Evolutionary conservation across 208 protist genomes (phyloP).

Genomic region (Acanthamoeba healyi): DNA sequence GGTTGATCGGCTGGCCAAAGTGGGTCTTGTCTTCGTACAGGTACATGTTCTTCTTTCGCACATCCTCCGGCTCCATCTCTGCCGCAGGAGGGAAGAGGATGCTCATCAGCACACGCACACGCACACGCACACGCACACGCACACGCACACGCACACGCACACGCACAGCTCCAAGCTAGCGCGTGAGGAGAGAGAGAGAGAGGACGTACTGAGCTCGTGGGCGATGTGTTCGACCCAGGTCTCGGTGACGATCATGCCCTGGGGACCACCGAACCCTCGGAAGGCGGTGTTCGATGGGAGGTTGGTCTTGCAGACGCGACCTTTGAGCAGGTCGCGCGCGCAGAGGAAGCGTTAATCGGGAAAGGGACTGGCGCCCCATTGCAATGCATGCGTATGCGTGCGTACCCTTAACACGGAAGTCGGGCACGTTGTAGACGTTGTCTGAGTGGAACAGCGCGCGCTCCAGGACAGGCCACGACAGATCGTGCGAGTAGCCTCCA

Average conservation of each 20-base stretch:
- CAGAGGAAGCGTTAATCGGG: background rate
- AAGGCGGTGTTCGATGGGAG: conserved; percentile 93
- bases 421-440: conserved; percentile 91
- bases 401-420: conserved; percentile 80
- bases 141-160: background rate
- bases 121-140: background rate
- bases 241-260: conserved; percentile 90
- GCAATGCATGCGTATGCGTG: no score
- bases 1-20: conserved; percentile 81
- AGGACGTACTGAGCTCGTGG: conserved; percentile 36
- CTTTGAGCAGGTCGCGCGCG: conserved; percentile 55
- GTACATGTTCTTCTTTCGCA: conserved; percentile 90
- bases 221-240: conserved; percentile 89
- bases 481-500: conserved; percentile 90
- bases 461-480: conserved; percentile 87
- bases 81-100: background rate
- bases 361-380: background rate
- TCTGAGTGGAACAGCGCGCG: conserved; percentile 92
- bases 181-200: background rate
- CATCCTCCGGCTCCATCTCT: conserved; percentile 38
- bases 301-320: conserved; percentile 90
- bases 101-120: background rate
- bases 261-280: conserved; percentile 93
- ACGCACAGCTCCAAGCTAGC: no score
- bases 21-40: conserved; percentile 85